Conservation (phyloP, 768 basidiomycete genomes). For the Candolleomyces aberdarensis region DNA sequence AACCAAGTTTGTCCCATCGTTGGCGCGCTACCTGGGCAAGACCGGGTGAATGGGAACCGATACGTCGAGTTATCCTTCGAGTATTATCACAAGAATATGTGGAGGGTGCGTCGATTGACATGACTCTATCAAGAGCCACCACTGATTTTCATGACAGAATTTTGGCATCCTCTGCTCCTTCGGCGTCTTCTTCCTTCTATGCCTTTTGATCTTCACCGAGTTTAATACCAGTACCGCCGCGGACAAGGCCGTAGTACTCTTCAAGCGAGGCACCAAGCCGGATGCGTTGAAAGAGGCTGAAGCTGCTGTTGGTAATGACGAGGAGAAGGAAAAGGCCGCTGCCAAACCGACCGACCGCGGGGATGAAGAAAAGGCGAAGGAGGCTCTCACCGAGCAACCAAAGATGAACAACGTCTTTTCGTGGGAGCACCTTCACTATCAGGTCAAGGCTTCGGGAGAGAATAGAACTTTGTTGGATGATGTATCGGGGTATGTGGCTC, state of each 20-base stretch:
- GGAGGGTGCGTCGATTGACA: slow-evolving; percentile 34
- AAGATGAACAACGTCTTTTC: slow-evolving; percentile 67
- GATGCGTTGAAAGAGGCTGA: slow-evolving; percentile 25
- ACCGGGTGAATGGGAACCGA: slow-evolving; percentile 54
- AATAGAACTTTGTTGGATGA: slow-evolving; percentile 57
- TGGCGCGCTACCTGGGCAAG: slow-evolving; percentile 60
- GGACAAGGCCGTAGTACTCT: slow-evolving; percentile 49
- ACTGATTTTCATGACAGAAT: slow-evolving; percentile 36
- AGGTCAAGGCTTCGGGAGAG: slow-evolving; percentile 50
- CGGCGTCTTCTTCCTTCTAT: slow-evolving; percentile 52
- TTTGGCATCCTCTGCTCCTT: slow-evolving; percentile 71
- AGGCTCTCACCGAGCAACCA: slow-evolving; percentile 38
- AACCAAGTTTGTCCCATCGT: slow-evolving; percentile 80
- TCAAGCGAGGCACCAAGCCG: slow-evolving; percentile 54
- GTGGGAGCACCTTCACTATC: slow-evolving; percentile 72
- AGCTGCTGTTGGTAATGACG: slow-evolving; percentile 26
- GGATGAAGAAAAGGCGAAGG: slow-evolving; percentile 28
- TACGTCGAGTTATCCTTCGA: slow-evolving; percentile 52
- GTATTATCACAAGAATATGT: slow-evolving; percentile 36
- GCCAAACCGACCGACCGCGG: slow-evolving; percentile 23
- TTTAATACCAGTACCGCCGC: slow-evolving; percentile 37
- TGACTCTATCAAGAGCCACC: neutral
- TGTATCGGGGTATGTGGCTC: slow-evolving; percentile 76
- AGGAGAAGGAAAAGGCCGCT: slow-evolving; percentile 26
- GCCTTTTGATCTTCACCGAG: slow-evolving; percentile 61